These are phyloP conservation scores for Hypoxylon sp. DNA, from an alignment of 2,329 filamentous ascomycete genomes.

Conservation along the genomic window DNA sequence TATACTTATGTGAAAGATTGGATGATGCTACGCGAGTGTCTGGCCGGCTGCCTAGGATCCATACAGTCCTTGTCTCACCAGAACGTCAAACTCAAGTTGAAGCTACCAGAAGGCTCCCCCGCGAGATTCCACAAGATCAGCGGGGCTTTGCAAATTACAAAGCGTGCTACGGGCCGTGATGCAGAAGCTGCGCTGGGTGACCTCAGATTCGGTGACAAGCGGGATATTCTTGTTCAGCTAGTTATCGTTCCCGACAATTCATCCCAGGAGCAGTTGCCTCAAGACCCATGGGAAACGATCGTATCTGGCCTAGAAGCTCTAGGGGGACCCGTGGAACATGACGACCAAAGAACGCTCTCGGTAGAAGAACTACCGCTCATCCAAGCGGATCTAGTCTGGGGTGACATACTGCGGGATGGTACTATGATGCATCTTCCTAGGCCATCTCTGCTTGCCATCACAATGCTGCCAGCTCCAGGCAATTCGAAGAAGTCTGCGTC, in stretches of 20 bases:
- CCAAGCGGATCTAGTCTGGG: slow-evolving; percentile 93
- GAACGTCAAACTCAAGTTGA: slow-evolving; percentile 95
- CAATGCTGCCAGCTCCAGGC: slow-evolving; percentile 83
- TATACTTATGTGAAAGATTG: slow-evolving; percentile 99
- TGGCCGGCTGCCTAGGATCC: slow-evolving; percentile 91
- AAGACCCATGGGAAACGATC: slow-evolving; percentile 97
- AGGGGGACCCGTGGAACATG: slow-evolving; percentile 87
- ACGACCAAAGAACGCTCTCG: slow-evolving; percentile 85
- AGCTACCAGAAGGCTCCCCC: slow-evolving; percentile 93
- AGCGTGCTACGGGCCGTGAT: slow-evolving; percentile 93
- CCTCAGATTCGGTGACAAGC: slow-evolving; percentile 93
- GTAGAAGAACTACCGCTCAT: slow-evolving; percentile 96
- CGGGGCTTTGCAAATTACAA: slow-evolving; percentile 94
- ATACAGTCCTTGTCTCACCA: slow-evolving; percentile 97
- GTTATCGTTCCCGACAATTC: slow-evolving; percentile 90
- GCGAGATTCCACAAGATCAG: slow-evolving; percentile 99
- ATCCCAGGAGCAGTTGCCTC: slow-evolving; percentile 85
- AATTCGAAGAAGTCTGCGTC: slow-evolving; percentile 76
- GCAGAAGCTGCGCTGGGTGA: slow-evolving; percentile 94
- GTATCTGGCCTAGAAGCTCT: slow-evolving; percentile 95
- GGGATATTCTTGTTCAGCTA: slow-evolving; percentile 92
- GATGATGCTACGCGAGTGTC: slow-evolving; percentile 99
- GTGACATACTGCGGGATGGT: slow-evolving; percentile 92
- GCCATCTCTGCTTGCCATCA: slow-evolving; percentile 93
- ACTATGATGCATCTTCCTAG: slow-evolving; percentile 87